Percentiles rank a stretch among this genome's conserved stretches.
These are phyloP conservation scores for Musa schizocarpa DNA, from an alignment of 176 grass and related monocot genomes.

Conservation along the genomic window DNA sequence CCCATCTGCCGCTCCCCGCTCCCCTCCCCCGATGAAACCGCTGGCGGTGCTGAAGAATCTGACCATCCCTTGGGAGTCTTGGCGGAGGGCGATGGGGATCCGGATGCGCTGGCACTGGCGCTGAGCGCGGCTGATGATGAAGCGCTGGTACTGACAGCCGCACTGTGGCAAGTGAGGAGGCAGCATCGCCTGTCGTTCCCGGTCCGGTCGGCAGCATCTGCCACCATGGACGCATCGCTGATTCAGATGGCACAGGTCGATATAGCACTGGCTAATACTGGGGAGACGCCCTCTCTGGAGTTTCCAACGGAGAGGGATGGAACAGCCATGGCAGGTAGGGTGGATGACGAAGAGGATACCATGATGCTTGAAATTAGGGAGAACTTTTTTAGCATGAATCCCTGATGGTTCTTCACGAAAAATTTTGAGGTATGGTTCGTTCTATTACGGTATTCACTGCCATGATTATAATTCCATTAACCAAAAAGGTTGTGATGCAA, in stretches of 20 bases:
- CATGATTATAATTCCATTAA: neutral
- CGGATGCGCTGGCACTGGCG: neutral
- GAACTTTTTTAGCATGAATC: conserved; percentile 26
- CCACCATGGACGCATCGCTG: conserved; percentile 25
- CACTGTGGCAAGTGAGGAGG: conserved; percentile 28
- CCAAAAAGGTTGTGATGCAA: neutral
- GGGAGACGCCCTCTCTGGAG: conserved; percentile 61
- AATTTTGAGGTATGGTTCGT: neutral
- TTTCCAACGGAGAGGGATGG: conserved; percentile 29
- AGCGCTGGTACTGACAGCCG: conserved; percentile 14
- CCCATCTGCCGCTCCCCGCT: conserved; percentile 74
- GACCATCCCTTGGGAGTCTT: conserved; percentile 6
- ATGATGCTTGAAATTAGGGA: conserved; percentile 50
- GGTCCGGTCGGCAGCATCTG: neutral
- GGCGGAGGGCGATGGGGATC: conserved; percentile 12
- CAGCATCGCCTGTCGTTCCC: conserved; percentile 14
- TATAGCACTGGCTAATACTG: conserved; percentile 38
- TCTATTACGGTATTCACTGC: neutral
- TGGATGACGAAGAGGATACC: conserved; percentile 31
- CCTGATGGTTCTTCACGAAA: neutral
- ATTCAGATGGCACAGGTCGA: conserved; percentile 60
- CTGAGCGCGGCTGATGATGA: conserved; percentile 3
- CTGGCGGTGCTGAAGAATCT: conserved; percentile 6
- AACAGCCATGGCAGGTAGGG: conserved; percentile 13
- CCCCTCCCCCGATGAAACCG: conserved; percentile 8